phyloP scores from a whole-genome alignment of 2,329 filamentous ascomycete genomes.

The Fusarium tanahbumbuense region DNA sequence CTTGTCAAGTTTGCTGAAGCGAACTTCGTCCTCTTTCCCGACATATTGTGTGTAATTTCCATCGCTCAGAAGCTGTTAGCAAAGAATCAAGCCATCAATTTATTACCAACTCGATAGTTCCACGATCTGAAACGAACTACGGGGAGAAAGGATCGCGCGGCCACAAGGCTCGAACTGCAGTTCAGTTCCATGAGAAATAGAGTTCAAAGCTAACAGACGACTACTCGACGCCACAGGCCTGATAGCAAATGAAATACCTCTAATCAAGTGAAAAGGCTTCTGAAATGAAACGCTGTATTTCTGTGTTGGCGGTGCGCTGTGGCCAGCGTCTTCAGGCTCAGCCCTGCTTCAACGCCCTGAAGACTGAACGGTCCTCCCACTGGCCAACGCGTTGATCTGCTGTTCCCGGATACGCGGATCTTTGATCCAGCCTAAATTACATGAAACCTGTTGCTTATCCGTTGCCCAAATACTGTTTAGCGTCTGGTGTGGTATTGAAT shows the following conservation, averaged over 20 bases:
- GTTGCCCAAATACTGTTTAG: neutral
- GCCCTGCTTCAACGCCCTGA: neutral
- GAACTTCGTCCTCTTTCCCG: neutral
- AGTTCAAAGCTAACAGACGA: constrained; percentile 10
- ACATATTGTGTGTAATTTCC: neutral
- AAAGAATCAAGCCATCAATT: neutral
- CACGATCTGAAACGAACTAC: constrained; percentile 5
- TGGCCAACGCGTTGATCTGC: neutral
- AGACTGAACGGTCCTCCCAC: neutral
- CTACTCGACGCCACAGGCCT: neutral
- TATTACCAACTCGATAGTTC: neutral
- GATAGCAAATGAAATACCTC: neutral
- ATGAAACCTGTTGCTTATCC: neutral
- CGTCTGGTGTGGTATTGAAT: neutral
- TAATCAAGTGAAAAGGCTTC: neutral
- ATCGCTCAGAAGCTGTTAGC: fast-evolving
- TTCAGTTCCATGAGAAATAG: neutral
- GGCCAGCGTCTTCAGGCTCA: neutral
- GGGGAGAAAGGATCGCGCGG: neutral
- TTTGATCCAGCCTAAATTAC: neutral
- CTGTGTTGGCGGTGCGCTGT: neutral
- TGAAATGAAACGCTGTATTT: neutral
- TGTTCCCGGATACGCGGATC: neutral
- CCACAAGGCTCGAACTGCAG: neutral
- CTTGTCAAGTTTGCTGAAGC: fast-evolving